phyloP scores from a whole-genome alignment of 148 eudicot species.

The Nepenthes mirabilis region DNA sequence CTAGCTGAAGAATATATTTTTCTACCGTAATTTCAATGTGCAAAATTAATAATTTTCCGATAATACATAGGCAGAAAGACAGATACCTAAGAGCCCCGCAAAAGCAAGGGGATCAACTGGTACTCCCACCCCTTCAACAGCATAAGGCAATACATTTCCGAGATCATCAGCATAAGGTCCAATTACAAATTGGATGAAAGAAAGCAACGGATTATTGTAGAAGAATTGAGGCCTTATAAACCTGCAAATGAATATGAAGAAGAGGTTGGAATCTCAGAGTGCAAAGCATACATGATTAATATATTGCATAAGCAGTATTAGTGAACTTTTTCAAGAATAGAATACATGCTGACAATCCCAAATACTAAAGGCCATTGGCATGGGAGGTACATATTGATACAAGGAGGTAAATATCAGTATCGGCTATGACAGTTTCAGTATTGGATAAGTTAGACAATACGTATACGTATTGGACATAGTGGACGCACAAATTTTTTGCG shows the following conservation, averaged over 20 bases:
- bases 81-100: conserved; percentile 89
- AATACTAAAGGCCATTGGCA: no score
- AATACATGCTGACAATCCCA: no score
- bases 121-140: conserved; percentile 92
- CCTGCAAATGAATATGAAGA: conserved; percentile 30
- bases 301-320: no score
- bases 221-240: conserved; percentile 93
- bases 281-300: neutral
- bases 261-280: neutral
- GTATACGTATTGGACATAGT: no score
- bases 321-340: no score
- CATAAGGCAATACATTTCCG: conserved; percentile 84
- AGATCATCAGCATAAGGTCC: conserved; percentile 92
- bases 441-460: no score
- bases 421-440: no score
- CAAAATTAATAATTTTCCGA: no score
- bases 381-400: neutral
- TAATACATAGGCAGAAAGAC: neutral
- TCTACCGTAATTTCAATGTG: no score
- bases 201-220: conserved; percentile 83
- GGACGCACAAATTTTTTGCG: no score
- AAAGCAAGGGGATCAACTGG: conserved; percentile 96
- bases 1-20: no score
- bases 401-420: neutral
- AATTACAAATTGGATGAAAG: conserved; percentile 70